Evolutionary conservation across 495 filamentous ascomycete genomes (phyloP).

Genomic region (Aspergillus cavernicola): DNA sequence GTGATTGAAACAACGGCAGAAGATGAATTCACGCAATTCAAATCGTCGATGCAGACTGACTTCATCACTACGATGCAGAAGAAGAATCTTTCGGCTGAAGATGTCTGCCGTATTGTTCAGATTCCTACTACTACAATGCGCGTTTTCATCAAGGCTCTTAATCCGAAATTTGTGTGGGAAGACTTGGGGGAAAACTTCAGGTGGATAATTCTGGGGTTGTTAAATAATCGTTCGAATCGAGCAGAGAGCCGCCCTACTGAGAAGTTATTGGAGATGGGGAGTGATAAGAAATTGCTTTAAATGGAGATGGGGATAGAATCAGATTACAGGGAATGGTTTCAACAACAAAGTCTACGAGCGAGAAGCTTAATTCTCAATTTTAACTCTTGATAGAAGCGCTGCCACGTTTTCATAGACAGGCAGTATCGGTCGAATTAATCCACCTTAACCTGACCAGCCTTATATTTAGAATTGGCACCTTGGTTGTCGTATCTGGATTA

Average conservation of each 20-base stretch:
- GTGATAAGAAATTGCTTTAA: too few species aligned
- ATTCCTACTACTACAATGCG: neutral
- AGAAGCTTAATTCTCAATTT: too few species aligned
- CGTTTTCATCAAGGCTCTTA: neutral
- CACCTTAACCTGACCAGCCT: too few species aligned
- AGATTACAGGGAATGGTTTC: too few species aligned
- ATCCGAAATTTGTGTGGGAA: neutral
- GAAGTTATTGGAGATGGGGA: neutral
- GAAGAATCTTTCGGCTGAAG: neutral
- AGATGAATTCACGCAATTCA: neutral
- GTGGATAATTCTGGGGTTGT: neutral
- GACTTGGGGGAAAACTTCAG: neutral
- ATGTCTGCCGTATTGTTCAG: neutral
- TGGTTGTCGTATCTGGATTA: too few species aligned
- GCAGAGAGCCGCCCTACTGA: neutral
- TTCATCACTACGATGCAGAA: neutral
- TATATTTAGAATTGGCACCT: too few species aligned
- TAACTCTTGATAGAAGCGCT: too few species aligned
- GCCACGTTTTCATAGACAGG: too few species aligned
- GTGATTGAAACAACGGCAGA: neutral
- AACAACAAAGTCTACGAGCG: too few species aligned
- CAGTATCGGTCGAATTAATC: too few species aligned
- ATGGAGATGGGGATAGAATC: too few species aligned
- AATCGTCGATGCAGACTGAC: neutral
- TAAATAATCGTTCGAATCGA: neutral